Base-by-base conservation (phyloP, 768 basidiomycete species). In the Tricholoma bakamatsutake region DNA sequence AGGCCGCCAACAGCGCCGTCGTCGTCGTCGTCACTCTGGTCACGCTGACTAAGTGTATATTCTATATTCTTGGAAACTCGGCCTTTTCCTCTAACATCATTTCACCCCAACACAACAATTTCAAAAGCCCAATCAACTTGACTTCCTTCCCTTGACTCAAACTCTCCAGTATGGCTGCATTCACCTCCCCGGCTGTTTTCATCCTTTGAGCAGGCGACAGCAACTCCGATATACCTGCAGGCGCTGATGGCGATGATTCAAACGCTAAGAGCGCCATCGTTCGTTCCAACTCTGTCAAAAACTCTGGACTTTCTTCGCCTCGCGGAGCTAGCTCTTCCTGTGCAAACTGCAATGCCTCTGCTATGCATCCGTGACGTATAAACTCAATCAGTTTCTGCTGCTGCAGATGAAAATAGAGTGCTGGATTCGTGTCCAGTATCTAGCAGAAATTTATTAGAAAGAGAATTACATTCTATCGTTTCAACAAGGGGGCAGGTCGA, bases 351-450 rank as follows among this genome's bases (percentile, higher is more conserved):
- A 99, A 73, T 0, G 95, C 97, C 40, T 91, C 87, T 5, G 76
- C 71, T 57, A 93, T 83, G 28, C 81, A 81, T 35, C 89, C 88
- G 51, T 87, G 82, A 1, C 95, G 89, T 61, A 98, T 97, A 61
- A 81, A 85, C 70, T 99, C 97, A 68, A 98, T 98, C 37, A 99
- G 76, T 64, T 88, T 92, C 70, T 97, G 93, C 59, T 98, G 94
- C 63, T 98, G 93, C 10, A 99, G 80, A 64, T 91, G 92, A 72
- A 99, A 99, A 69, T 95, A 95, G 51, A 99, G 74, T 10, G 84
- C 83, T 7, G 93, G 91, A 69, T 98, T 96, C 35, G 90, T 93
- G 70, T 99, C 97, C 66, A 99, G 79, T 65, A 99, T 97, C 97
- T 99, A 71, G 56, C 34, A 39, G 55, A 65, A 33, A 57, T 3